Percentiles rank a stretch among this genome's conserved stretches.
These are phyloP conservation scores for Pleurozium schreberi DNA, from an alignment of 225 moss, liverwort and hornwort genomes.

Conservation along the genomic window DNA sequence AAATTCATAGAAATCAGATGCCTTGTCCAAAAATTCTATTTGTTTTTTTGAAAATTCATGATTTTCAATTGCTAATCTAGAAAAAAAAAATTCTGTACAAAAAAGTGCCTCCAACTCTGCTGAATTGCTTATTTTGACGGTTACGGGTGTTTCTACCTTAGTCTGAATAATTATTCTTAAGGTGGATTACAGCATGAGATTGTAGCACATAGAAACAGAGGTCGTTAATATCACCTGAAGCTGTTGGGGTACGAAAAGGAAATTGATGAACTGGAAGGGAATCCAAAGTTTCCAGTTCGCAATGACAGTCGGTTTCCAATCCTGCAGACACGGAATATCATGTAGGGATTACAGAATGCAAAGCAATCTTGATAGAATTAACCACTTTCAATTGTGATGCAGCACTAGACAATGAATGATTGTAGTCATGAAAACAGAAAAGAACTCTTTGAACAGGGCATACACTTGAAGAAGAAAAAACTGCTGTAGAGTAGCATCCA, in stretches of 20 bases:
- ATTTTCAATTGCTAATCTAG: too few species aligned
- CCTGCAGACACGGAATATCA: conserved; percentile 14
- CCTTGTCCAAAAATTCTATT: too few species aligned
- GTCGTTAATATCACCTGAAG: conserved; percentile 35
- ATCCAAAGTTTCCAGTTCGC: conserved; percentile 74
- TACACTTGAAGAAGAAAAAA: not conserved
- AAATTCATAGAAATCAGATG: too few species aligned
- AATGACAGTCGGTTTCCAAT: conserved; percentile 38
- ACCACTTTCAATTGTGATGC: not conserved
- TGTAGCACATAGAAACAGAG: not conserved
- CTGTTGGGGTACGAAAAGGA: conserved; percentile 51
- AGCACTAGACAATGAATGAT: not conserved
- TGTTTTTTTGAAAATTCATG: too few species aligned
- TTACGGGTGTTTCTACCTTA: too few species aligned
- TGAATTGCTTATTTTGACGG: too few species aligned
- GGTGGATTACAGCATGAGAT: not conserved
- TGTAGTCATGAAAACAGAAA: not conserved
- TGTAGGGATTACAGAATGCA: not conserved
- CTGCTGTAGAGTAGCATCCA: not conserved
- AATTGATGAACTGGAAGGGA: conserved; percentile 62
- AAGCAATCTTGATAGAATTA: not conserved
- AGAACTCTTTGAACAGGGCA: not conserved
- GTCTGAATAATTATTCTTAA: not conserved
- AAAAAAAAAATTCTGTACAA: too few species aligned
- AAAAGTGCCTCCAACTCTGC: too few species aligned